A percentile compares a stretch with the other conserved stretches of the same genome.
Conservation (phyloP, 1,284 basidiomycete species). For the Cystobasidium slooffiae region DNA sequence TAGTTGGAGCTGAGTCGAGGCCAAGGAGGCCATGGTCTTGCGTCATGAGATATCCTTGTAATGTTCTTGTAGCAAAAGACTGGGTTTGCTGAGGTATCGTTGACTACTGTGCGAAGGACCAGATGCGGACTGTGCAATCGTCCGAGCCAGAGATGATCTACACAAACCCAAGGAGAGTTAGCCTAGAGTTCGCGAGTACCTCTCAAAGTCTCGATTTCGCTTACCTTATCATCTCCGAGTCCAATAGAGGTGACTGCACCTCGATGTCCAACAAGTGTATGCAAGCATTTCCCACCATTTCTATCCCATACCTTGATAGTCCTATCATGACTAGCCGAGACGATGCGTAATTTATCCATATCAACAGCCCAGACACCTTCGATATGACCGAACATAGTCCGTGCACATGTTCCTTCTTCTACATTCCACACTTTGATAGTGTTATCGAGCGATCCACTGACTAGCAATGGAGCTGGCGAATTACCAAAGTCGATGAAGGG, state of each 20-base stretch:
- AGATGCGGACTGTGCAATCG: conserved; percentile 41
- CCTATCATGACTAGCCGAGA: conserved; percentile 88
- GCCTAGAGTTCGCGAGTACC: not conserved
- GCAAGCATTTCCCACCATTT: conserved; percentile 82
- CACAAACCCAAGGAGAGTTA: not conserved
- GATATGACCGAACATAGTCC: conserved; percentile 88
- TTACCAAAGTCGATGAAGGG: conserved; percentile 40
- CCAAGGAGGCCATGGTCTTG: too few species aligned
- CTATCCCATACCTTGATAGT: conserved; percentile 95
- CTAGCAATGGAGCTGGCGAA: conserved; percentile 32
- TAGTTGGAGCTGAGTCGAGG: too few species aligned
- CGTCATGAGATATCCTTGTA: not conserved
- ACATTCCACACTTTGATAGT: conserved; percentile 97
- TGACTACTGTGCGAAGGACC: conserved; percentile 35
- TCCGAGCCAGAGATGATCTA: conserved; percentile 44
- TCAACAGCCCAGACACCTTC: conserved; percentile 92
- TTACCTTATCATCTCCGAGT: conserved; percentile 44
- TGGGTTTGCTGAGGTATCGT: too few species aligned
- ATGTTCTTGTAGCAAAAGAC: not conserved
- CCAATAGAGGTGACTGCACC: conserved; percentile 63
- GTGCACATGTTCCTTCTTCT: conserved; percentile 75
- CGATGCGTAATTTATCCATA: conserved; percentile 87
- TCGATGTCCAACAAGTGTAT: conserved; percentile 91
- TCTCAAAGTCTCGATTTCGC: not conserved
- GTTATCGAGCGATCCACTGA: conserved; percentile 46